These are phyloP conservation scores for Hebeloma cylindrosporum DNA, from an alignment of 768 basidiomycete species.

Conservation along the genomic window DNA sequence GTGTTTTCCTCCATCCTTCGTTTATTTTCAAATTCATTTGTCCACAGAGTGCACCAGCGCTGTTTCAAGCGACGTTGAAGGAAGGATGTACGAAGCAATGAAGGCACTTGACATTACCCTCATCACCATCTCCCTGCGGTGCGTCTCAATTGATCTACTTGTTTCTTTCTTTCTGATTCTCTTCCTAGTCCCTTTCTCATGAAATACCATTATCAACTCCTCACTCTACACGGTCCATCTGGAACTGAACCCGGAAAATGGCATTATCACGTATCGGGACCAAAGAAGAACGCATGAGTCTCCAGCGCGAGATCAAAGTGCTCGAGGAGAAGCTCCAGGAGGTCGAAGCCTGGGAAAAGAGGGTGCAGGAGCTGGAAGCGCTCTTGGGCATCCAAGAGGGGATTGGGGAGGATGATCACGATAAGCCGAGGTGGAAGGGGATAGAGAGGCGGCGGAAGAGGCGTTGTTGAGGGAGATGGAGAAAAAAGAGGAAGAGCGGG, in stretches of 20 bases:
- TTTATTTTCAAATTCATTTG: slow-evolving; percentile 5
- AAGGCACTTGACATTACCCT: slow-evolving; percentile 89
- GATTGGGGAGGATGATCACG: slow-evolving; percentile 4
- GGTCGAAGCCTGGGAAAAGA: slow-evolving; percentile 69
- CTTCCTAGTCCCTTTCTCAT: slow-evolving; percentile 70
- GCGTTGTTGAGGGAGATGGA: slow-evolving; percentile 2
- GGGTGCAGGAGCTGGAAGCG: slow-evolving; percentile 62
- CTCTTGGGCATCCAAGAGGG: slow-evolving; percentile 45
- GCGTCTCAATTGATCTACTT: slow-evolving; percentile 17
- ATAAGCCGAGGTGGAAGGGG: slow-evolving; percentile 6
- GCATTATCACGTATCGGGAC: slow-evolving; percentile 71
- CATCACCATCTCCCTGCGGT: slow-evolving; percentile 90
- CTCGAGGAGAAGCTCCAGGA: slow-evolving; percentile 69
- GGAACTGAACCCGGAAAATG: slow-evolving; percentile 55
- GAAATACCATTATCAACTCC: slow-evolving; percentile 86
- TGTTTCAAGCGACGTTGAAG: slow-evolving; percentile 95
- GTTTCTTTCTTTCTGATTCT: not conserved
- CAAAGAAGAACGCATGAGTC: slow-evolving; percentile 69
- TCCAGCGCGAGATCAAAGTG: slow-evolving; percentile 70
- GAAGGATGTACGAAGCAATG: slow-evolving; percentile 91
- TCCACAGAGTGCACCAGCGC: slow-evolving; percentile 87
- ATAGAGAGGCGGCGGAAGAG: slow-evolving; percentile 10
- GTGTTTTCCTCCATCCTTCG: slow-evolving; percentile 21
- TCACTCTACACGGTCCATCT: slow-evolving; percentile 71
- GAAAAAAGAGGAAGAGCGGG: not conserved